Conservation (phyloP, 2,329 filamentous ascomycete genomes). For the Colletotrichum horii region DNA sequence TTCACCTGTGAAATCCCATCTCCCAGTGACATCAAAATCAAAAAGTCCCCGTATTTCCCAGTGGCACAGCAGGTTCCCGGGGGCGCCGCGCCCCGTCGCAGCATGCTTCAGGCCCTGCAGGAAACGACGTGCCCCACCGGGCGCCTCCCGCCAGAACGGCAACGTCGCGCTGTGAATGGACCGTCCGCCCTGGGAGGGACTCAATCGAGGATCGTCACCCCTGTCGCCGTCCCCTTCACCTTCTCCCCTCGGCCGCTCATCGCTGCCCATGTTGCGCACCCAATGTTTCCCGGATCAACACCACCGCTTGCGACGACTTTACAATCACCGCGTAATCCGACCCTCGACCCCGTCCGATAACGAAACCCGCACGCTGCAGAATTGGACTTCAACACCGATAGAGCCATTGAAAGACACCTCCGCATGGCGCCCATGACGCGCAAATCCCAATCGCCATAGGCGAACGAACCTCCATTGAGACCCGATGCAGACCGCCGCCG, state of each 20-base stretch:
- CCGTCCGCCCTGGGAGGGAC: background rate
- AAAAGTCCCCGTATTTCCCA: background rate
- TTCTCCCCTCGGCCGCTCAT: background rate
- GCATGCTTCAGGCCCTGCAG: background rate
- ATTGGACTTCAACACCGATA: background rate
- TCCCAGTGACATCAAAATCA: background rate
- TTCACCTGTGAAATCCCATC: background rate
- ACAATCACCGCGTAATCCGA: background rate
- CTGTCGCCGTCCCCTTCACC: background rate
- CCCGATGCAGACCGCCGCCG: background rate
- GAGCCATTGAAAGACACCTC: background rate
- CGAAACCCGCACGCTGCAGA: background rate
- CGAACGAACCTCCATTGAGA: background rate
- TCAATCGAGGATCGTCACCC: background rate
- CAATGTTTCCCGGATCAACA: background rate
- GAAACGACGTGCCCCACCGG: background rate
- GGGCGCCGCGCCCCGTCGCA: background rate
- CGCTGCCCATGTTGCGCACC: background rate
- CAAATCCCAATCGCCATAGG: background rate
- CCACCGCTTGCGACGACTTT: background rate
- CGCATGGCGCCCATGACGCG: background rate
- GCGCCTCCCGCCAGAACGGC: background rate
- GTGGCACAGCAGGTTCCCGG: background rate
- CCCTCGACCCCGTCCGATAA: background rate
- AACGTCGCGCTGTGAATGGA: background rate